phyloP scores from a whole-genome alignment of 1,139 yeast genomes.

The Lodderomyces orthopsilosis region DNA sequence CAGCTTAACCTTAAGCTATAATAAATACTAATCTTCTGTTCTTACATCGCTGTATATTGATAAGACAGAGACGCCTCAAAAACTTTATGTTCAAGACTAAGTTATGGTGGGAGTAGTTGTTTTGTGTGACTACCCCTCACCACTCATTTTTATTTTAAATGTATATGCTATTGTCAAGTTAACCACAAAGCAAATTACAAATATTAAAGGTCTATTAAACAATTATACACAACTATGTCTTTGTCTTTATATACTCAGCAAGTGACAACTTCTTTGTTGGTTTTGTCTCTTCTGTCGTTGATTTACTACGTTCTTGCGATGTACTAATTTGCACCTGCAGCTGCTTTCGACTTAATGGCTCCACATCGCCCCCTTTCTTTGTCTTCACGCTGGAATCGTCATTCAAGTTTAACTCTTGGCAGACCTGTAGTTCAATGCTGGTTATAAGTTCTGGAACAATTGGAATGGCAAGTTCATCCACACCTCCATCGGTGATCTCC shows the following conservation, averaged over 20 bases:
- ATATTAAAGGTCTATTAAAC: not conserved
- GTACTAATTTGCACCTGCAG: not conserved
- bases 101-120: too few species aligned
- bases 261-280: conserved; percentile 69
- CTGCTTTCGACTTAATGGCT: not conserved
- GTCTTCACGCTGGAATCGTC: conserved; percentile 3
- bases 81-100: too few species aligned
- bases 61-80: too few species aligned
- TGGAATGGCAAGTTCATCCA: conserved; percentile 15
- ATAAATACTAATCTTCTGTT: too few species aligned
- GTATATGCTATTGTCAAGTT: too few species aligned
- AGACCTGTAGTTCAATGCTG: conserved; percentile 22
- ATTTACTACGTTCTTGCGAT: conserved; percentile 3
- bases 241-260: conserved; percentile 63
- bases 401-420: conserved; percentile 11
- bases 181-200: too few species aligned
- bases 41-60: too few species aligned
- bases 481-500: conserved; percentile 5
- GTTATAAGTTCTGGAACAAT: conserved; percentile 25
- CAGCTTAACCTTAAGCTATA: too few species aligned
- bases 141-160: too few species aligned
- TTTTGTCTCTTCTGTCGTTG: conserved; percentile 15
- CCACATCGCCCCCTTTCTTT: conserved; percentile 5
- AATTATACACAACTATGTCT: not conserved
- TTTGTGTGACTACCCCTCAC: too few species aligned